Conservation (phyloP, 2,329 filamentous ascomycete genomes). For the Ophiostoma quercus region DNA sequence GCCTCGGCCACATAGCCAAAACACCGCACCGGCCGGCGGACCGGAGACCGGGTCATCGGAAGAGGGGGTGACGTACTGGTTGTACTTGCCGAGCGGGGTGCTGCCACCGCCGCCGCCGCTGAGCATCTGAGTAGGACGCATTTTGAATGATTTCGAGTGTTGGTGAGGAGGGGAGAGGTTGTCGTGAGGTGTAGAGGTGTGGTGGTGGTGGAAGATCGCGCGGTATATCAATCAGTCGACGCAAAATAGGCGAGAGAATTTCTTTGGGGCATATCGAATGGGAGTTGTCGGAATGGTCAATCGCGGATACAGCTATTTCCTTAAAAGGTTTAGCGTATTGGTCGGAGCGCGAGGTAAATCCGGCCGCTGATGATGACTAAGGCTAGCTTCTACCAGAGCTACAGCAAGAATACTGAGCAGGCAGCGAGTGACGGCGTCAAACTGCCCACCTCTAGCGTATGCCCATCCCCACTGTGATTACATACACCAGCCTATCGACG, state of each 20-base stretch:
- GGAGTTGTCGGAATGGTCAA: conserved; percentile 30
- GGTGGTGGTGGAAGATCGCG: conserved; percentile 13
- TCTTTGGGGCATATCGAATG: conserved; percentile 27
- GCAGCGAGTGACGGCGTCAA: conserved; percentile 3
- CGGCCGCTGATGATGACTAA: conserved; percentile 18
- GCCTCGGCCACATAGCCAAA: not conserved
- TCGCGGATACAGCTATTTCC: conserved; percentile 10
- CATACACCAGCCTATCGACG: not conserved
- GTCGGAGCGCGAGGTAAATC: conserved; percentile 22
- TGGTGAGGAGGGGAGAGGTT: conserved; percentile 12
- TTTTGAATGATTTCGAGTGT: conserved; percentile 32
- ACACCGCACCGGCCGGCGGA: conserved; percentile 21
- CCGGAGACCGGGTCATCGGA: conserved; percentile 11
- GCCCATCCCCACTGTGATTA: conserved; percentile 9
- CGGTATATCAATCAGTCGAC: conserved; percentile 18
- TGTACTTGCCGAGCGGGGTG: conserved; percentile 40
- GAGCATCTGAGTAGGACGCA: conserved; percentile 46
- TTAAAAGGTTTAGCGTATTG: not conserved
- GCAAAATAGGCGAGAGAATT: conserved; percentile 28
- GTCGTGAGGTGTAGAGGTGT: conserved; percentile 17
- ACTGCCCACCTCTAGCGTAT: not conserved
- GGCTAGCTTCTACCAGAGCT: not conserved
- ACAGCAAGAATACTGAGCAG: not conserved
- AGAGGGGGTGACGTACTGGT: conserved; percentile 38
- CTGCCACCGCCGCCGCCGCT: conserved; percentile 40